Evolutionary conservation across 352 stramenopile genomes (phyloP), one percentile per base, ranked within the genome.

Genomic region (Globisporangium middletonii): DNA sequence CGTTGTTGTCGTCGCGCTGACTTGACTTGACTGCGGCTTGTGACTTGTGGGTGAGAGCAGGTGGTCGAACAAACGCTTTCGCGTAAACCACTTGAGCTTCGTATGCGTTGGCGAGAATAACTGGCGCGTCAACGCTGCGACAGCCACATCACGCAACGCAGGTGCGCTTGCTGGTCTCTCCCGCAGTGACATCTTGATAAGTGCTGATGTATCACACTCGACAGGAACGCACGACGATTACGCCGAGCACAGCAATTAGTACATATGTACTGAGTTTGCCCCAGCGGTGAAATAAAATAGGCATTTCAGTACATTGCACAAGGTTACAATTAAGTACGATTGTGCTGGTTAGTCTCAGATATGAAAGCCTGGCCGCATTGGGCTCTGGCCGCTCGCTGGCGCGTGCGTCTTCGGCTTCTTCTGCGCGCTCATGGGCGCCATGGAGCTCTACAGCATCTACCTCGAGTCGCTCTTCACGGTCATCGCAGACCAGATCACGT

Each of bases 361-460:
- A 23, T 23, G 23, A 23, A 23, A 23, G 52, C 85, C 85, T 0
- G 85, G 84, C 1, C 72, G 73, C 15, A 53, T 90, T 0, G 85
- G 85, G 19, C 60, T 84, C 16, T 92, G 73, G 69, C 74, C 89
- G 12, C 60, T 92, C 1, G 82, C 79, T 0, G 79, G 77, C 3
- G 77, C 75, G 41, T 77, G 77, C 50, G 70, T 88, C 8, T 94
- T 94, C 30, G 76, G 81, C 15, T 64, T 91, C 7, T 91, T 94
- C 48, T 91, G 79, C 59, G 69, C 69, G 50, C 62, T 88, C 45
- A 92, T 94, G 82, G 62, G 92, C 19, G 64, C 35, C 33, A 90
- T 94, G 82, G 85, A 94, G 63, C 55, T 92, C 55, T 86, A 77
- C 60, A 87, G 75, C 66, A 89, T 89, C 65, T 72, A 80, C 64